Evolutionary conservation across 2,329 filamentous ascomycete genomes (phyloP), one percentile per base, ranked within the genome.

Genomic region (Dothistroma septosporum): DNA sequence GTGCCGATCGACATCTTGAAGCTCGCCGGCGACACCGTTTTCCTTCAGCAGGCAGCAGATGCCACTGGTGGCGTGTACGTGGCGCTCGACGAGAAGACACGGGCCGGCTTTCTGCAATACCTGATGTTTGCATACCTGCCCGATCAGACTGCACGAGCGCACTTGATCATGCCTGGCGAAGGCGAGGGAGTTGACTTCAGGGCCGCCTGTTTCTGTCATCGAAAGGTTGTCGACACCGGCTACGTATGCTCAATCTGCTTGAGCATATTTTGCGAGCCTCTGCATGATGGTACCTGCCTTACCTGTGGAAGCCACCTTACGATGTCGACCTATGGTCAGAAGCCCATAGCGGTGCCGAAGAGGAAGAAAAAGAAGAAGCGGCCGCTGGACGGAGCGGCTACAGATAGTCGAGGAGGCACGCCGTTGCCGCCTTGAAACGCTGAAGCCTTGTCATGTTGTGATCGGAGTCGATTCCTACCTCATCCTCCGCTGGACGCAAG

Each of bases 201-300:
- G 48, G 93, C 95, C n/a, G 94, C 94, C 3, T 99, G 94, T 74
- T 99, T 99, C 78, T 99, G 94, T 74, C 94, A 99, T 77, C 84
- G 93, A 55, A 86, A 85, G 37, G 91, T 97, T 21, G 88, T 99
- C 48, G 91, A 97, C 76, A 86, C 92, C 1, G 94, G 92, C 9
- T 99, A 91, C 73, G 93, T 99, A 41, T 99, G 94, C 79, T 96
- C 91, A 63, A 92, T 99, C 68, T 99, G 94, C 73, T 80, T 99
- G 49, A 96, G 91, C 75, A 99, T 96, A 69, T 96, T 96, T 74
- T 96, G 92, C 77, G 80, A 83, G 49, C 82, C 84, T 31, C 78
- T 84, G 1, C 78, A 81, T 63, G 83, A 85, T 55, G 85, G 85
- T 2, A 84, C 87, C 65, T 96, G 92, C 74, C 78, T 94, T 64